Conservation (phyloP, 192 early-diverging fungal species). For the Funneliformis mosseae region DNA sequence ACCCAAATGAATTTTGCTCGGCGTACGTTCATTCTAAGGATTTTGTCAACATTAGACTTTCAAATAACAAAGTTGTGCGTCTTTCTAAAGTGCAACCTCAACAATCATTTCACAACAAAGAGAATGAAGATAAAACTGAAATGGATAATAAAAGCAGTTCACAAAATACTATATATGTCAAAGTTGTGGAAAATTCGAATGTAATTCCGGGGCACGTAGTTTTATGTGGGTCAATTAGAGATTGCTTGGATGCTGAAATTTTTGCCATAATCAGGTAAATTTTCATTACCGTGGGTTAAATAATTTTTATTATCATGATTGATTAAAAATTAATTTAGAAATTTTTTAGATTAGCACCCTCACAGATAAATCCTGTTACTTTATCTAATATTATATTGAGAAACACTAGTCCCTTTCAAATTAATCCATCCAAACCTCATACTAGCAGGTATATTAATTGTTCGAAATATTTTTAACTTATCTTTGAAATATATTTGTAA, state of each 20-base stretch:
- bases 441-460: constrained; percentile 37
- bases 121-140: constrained; percentile 43
- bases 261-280: constrained; percentile 57
- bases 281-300: neutral
- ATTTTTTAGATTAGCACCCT: constrained; percentile 35
- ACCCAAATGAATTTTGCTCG: constrained; percentile 32
- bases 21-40: constrained; percentile 50
- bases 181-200: constrained; percentile 34
- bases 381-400: constrained; percentile 39
- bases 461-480: neutral
- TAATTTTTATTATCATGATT: neutral
- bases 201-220: constrained; percentile 51
- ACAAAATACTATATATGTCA: constrained; percentile 41
- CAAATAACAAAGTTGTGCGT: constrained; percentile 36
- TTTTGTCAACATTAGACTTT: constrained; percentile 36
- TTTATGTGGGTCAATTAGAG: constrained; percentile 44
- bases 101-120: constrained; percentile 23
- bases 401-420: constrained; percentile 22
- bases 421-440: constrained; percentile 39
- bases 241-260: constrained; percentile 47
- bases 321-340: neutral
- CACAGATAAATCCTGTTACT: constrained; percentile 27
- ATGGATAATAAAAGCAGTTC: constrained; percentile 33
- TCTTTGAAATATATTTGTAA: neutral
- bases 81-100: constrained; percentile 48